Evolutionary conservation across 202 grass and related monocot species (phyloP), one percentile per base, ranked within the genome.

Genomic region (Bolboschoenoplectus hybrid): DNA sequence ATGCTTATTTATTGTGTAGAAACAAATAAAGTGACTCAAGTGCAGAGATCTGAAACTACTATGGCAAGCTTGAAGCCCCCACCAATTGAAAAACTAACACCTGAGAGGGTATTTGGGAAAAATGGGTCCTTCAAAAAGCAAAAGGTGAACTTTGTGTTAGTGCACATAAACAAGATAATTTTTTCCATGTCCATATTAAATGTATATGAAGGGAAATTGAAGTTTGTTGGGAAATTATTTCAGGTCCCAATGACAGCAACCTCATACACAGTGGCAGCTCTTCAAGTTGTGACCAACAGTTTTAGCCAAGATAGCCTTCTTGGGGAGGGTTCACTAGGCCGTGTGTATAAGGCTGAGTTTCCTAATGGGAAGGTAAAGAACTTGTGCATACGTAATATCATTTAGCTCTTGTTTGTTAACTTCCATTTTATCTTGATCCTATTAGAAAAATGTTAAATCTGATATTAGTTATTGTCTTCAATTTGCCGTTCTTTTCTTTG

Each of bases 241-340:
- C 47, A 84, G 82, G 79, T 89, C 7, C 89, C 93, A 26, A 89
- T 90, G 81, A 90, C 89, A 78, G 92, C 92, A 62, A 91, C 81
- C 11, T 90, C 93, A 67, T 99, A 97, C 81, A 91, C 97, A 50
- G 92, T 99, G 68, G 89, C 97, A 70, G 87, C 97, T 82, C 97
- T 97, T 78, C 97, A 99, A 94, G 89, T 99, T 86, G 93, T 91
- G 71, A 99, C 97, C 2, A 94, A 91, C 85, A 99, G 93, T 85
- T 99, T 99, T 91, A 94, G 87, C 84, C 97, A 99, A 93, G 97
- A 99, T 90, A 91, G 88, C 36, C 97, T 94, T 91, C 63, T 99
- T 63, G 97, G 97, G 2, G 97, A 99, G 87, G 97, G 97, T 79
- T 99, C 97, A 47, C 82, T 99, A 26, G 97, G 97, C 67, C 93